Evolutionary conservation across 768 basidiomycete genomes (phyloP), one percentile per base, ranked within the genome.

Genomic region (Guyanaporus albipodus): DNA sequence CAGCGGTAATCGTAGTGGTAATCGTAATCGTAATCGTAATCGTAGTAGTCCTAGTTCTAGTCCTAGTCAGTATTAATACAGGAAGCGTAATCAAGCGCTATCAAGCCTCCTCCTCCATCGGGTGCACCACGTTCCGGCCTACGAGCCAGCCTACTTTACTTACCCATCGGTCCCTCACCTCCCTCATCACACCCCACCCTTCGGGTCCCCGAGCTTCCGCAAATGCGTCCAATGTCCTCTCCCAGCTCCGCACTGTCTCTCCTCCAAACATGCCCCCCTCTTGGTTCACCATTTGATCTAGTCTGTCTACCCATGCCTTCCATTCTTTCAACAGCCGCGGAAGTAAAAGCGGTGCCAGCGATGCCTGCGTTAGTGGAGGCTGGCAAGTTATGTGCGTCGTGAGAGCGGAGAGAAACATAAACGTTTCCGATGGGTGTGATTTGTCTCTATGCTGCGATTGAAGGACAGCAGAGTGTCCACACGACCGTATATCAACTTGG

Each of bases 251-350:
- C 33, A 83, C 87, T 8, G 75, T 77, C 50, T 90, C 87, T 28
- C 71, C 74, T 3, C 86, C 80, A 61, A 90, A 90, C 88, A 92
- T 88, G 6, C 86, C 81, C 6, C 80, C 86, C 50, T 84, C 73
- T 12, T 67, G 71, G 58, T 91, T 92, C 5, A 88, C 85, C 14
- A 78, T 67, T 8, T 77, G 70, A 54, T 90, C 86, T 24, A 92
- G 74, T 38, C 74, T 74, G 31, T 79, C 73, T 17, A 89, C 71
- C 89, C 89, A 92, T 12, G 79, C 80, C 41, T 70, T 76, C 89
- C 90, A 91, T 61, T 92, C 89, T 42, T 82, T 74, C 8, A 72
- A 56, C 22, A 92, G 66, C 9, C 87, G 82, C 2, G 82, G 78
- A 38, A 84, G 70, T 9, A 91, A 64, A 34, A 77, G 66, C 2